phyloP scores from a whole-genome alignment of 768 basidiomycete species.

The Xerocomellus amylosporus region DNA sequence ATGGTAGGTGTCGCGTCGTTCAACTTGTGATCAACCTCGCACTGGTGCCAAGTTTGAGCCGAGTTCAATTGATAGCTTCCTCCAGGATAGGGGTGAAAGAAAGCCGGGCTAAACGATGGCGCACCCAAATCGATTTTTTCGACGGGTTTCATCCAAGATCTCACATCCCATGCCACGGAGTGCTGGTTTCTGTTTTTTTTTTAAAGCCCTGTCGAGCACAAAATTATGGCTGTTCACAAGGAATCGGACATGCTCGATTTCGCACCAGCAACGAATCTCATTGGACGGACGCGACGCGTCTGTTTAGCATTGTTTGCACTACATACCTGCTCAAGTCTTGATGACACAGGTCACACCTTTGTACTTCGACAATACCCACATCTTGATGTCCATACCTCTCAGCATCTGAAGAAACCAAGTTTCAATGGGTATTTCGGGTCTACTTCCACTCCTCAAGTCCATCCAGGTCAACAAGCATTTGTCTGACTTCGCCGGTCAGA shows the following conservation, averaged over 20 bases:
- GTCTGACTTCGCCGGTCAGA: constrained; percentile 79
- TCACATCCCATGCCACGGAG: neutral
- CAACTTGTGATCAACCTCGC: neutral
- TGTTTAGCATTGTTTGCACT: constrained; percentile 30
- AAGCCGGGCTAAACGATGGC: neutral
- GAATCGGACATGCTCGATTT: neutral
- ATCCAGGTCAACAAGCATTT: constrained; percentile 79
- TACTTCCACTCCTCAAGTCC: constrained; percentile 86
- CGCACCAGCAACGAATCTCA: neutral
- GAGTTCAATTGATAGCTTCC: neutral
- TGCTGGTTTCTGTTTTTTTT: neutral
- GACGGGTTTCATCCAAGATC: neutral
- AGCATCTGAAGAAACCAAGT: neutral
- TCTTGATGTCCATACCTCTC: neutral
- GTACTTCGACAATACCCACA: constrained; percentile 2
- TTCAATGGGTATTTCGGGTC: constrained; percentile 87
- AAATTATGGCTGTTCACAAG: no score
- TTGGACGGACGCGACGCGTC: constrained; percentile 31
- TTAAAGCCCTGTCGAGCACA: neutral
- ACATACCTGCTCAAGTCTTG: neutral
- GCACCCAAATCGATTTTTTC: neutral
- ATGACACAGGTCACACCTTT: constrained; percentile 3
- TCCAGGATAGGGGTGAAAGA: neutral
- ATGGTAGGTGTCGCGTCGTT: neutral
- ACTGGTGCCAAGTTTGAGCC: neutral